Conservation (phyloP, 306 rosid species). For the Alnus glutinosa region DNA sequence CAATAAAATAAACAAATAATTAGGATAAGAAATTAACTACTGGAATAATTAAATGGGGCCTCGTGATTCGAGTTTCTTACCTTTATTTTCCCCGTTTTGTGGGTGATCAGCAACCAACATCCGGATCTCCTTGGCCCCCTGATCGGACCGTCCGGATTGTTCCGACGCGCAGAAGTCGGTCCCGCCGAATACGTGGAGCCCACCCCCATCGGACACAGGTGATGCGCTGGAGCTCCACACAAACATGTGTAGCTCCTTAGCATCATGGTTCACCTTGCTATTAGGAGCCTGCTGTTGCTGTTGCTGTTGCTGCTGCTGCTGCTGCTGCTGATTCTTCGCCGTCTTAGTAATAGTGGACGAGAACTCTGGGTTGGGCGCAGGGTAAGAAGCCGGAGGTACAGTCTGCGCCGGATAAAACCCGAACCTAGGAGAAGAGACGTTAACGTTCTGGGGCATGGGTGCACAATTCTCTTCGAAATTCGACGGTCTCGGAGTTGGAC, state of each 20-base stretch:
- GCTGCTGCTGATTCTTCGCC: constrained; percentile 36
- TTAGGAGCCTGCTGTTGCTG: constrained; percentile 29
- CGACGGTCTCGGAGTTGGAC: constrained; percentile 84
- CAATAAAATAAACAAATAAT: background rate
- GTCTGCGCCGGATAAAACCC: constrained; percentile 67
- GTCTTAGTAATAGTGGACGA: constrained; percentile 48
- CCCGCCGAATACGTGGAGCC: constrained; percentile 78
- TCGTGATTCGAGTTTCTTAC: constrained; percentile 24
- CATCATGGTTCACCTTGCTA: constrained; percentile 47
- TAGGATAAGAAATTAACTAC: background rate
- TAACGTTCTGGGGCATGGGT: constrained; percentile 23
- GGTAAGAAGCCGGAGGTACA: constrained; percentile 45
- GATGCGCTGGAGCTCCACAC: constrained; percentile 64
- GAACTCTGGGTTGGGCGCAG: constrained; percentile 91
- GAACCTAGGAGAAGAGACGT: constrained; percentile 46
- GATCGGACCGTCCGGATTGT: constrained; percentile 89
- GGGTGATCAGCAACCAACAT: constrained; percentile 86
- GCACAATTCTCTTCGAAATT: constrained; percentile 78
- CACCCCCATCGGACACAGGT: constrained; percentile 66
- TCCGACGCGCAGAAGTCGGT: constrained; percentile 61
- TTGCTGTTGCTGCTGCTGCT: constrained; percentile 15
- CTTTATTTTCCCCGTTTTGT: constrained; percentile 72
- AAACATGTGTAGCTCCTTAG: constrained; percentile 67
- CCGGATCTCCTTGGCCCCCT: constrained; percentile 90
- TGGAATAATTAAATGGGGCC: background rate